phyloP scores from a whole-genome alignment of 495 filamentous ascomycete genomes.

The Neurospora sp. region DNA sequence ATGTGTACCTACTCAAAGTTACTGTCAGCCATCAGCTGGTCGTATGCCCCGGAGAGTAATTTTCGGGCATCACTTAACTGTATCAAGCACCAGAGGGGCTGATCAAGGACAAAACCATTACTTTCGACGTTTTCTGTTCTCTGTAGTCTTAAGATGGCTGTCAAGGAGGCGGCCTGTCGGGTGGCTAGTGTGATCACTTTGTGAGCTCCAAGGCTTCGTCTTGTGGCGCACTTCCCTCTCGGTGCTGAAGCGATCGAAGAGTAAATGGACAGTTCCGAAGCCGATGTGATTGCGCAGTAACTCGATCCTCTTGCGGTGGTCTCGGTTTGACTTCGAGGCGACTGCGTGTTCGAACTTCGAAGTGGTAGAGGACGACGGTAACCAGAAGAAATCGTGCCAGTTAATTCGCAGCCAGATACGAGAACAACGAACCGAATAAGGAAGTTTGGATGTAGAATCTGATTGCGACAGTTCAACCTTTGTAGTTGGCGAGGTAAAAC shows the following conservation, averaged over 20 bases:
- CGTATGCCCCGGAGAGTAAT: not conserved
- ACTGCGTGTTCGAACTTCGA: not conserved
- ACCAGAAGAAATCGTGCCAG: no score
- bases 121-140: no score
- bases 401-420: no score
- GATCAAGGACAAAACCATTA: no score
- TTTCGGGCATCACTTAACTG: not conserved
- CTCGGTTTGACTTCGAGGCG: not conserved
- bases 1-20: not conserved
- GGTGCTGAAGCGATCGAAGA: not conserved
- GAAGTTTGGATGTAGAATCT: no score
- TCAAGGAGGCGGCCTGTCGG: not conserved
- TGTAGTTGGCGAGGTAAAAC: no score
- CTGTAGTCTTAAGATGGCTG: not conserved
- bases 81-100: not conserved
- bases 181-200: not conserved
- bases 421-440: no score
- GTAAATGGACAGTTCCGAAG: no score
- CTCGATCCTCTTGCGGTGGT: not conserved
- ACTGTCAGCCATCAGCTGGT: not conserved
- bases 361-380: not conserved
- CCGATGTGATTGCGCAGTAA: no score
- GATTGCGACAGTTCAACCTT: not conserved
- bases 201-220: not conserved
- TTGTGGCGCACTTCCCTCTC: not conserved